Percentiles rank a stretch among this genome's conserved stretches.
phyloP scores from a whole-genome alignment of 1,139 yeast genomes.

The Nadsonia starkeyi-henricii region DNA sequence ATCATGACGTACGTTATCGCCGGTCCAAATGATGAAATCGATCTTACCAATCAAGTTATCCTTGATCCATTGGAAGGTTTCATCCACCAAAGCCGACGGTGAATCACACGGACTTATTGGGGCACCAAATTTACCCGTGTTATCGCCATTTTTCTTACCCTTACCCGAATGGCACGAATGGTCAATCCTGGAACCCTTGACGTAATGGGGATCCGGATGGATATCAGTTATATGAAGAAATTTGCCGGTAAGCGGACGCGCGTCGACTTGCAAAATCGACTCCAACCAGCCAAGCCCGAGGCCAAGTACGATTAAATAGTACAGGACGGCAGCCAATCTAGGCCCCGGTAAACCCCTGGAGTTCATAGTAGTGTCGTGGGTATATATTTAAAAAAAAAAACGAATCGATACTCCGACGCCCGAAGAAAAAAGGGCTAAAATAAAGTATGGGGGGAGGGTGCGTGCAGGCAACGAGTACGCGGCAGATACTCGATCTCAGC shows the following conservation, averaged over 20 bases:
- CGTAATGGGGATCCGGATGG: conserved; percentile 70
- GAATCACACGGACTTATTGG: conserved; percentile 33
- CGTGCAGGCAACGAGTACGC: too few species aligned
- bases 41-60: conserved; percentile 55
- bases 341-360: too few species aligned
- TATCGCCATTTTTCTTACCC: conserved; percentile 9
- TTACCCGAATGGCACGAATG: conserved; percentile 46
- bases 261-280: too few species aligned
- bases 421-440: too few species aligned
- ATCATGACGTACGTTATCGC: conserved; percentile 79
- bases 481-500: too few species aligned
- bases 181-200: conserved; percentile 36
- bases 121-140: conserved; percentile 9
- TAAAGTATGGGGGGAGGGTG: too few species aligned
- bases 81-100: conserved; percentile 45
- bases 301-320: too few species aligned
- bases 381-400: too few species aligned
- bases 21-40: conserved; percentile 83
- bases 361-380: too few species aligned
- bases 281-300: too few species aligned
- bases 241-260: conserved; percentile 34
- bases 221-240: conserved; percentile 76
- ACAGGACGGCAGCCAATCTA: too few species aligned
- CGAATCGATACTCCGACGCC: too few species aligned
- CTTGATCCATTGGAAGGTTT: conserved; percentile 53